Evolutionary conservation across 2,329 filamentous ascomycete species (phyloP), one percentile per base, ranked within the genome.

Genomic region (Leptographium procerum): DNA sequence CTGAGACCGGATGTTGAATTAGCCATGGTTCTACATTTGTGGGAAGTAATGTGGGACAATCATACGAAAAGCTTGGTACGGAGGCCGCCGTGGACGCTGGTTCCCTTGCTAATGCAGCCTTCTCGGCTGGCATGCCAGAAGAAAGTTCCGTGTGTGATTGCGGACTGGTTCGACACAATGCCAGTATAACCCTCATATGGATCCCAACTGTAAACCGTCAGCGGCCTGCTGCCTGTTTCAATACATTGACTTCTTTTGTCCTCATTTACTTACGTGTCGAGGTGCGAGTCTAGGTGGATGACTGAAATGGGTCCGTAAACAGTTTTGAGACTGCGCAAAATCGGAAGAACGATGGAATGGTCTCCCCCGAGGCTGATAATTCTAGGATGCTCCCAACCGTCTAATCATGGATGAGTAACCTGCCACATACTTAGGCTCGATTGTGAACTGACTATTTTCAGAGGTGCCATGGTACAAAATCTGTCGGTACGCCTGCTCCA

Each of bases 61-160:
- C 9, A 3, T 50, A 58, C 57, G 50, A 58, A 58, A 16, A 58
- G 52, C 40, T 58, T 58, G 14, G 57, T 58, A 3, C 57, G 57
- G 4, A 61, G 58, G 9, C 60, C 60, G 19, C 60, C 60, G 34
- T 61, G 60, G 6, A 61, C 60, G 31, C 83, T 86, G 1, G 85
- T 84, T 0, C 88, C 88, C 59, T 89, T 94, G 57, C 89, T 83
- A 68, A 94, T 92, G 43, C 89, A 76, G 2, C 89, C 89, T 68
- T 94, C 88, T 71, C 85, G 82, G 1, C 86, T 74, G 0, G 89
- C 89, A 68, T 91, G 88, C 73, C 86, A 92, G 74, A 94, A 94
- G 74, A 92, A 92, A 1, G 89, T 92, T 36, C 89, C 89, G 72
- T 94, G 88, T 72, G 92, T 94, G 73, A 94, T 85, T 61, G 79